Percentiles rank a stretch among this genome's conserved stretches.
Conservation (phyloP, 192 early-diverging fungal species). For the Gryganskiella cystojenkinii region DNA sequence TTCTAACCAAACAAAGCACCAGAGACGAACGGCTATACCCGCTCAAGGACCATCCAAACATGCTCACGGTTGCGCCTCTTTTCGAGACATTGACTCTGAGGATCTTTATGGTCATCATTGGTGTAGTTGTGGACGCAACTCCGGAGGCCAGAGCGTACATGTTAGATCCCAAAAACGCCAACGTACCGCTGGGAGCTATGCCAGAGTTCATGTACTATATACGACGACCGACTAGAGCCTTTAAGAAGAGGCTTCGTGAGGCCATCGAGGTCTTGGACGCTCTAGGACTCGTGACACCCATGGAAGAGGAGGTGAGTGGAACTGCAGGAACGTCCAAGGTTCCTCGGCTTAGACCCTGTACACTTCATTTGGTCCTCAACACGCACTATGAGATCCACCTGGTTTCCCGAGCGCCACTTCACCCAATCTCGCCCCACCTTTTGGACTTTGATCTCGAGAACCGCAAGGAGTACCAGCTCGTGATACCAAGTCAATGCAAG, state of each 20-base stretch:
- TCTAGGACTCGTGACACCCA: slow-evolving; percentile 35
- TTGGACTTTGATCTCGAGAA: slow-evolving; percentile 10
- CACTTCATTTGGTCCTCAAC: slow-evolving; percentile 43
- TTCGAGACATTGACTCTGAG: slow-evolving; percentile 42
- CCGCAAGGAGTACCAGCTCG: slow-evolving; percentile 29
- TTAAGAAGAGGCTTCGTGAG: slow-evolving; percentile 37
- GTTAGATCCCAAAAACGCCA: slow-evolving; percentile 14
- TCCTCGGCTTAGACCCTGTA: slow-evolving; percentile 1
- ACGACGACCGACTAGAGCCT: slow-evolving; percentile 9
- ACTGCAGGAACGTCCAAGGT: not conserved
- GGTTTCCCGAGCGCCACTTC: slow-evolving; percentile 22
- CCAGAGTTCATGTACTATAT: slow-evolving; percentile 8
- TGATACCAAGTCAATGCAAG: slow-evolving; percentile 15
- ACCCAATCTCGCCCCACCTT: slow-evolving; percentile 12
- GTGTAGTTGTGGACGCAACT: slow-evolving; percentile 11
- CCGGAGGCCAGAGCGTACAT: slow-evolving; percentile 10
- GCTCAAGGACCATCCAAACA: slow-evolving; percentile 1
- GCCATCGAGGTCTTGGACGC: slow-evolving; percentile 43
- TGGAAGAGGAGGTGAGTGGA: no score
- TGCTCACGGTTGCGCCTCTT: slow-evolving; percentile 31
- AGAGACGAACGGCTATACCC: slow-evolving; percentile 18
- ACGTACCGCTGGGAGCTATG: not conserved
- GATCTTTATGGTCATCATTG: slow-evolving; percentile 51
- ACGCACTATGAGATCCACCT: slow-evolving; percentile 31
- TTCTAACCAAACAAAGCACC: slow-evolving; percentile 34